phyloP scores from a whole-genome alignment of 202 grass and related monocot species.

The Setaria viridis region DNA sequence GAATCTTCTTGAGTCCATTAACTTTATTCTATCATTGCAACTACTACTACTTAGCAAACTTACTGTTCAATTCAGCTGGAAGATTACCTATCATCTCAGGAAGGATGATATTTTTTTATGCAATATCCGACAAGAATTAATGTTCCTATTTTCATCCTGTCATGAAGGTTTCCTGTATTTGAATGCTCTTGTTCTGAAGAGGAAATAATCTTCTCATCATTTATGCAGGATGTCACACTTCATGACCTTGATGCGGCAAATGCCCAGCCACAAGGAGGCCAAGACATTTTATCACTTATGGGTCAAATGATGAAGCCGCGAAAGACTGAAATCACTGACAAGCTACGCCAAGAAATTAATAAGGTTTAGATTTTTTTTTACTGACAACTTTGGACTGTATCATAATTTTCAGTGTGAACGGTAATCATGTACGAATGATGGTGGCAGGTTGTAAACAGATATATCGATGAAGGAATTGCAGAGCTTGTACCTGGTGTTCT shows the following conservation, averaged over 20 bases:
- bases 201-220: constrained; percentile 38
- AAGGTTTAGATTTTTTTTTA: constrained; percentile 61
- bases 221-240: constrained; percentile 87
- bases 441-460: constrained; percentile 85
- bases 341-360: constrained; percentile 94
- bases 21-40: not conserved
- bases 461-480: constrained; percentile 94
- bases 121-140: not conserved
- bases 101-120: constrained; percentile 11
- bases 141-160: not conserved
- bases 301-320: constrained; percentile 96
- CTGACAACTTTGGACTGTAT: constrained; percentile 5
- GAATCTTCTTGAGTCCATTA: constrained; percentile 26
- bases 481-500: constrained; percentile 96
- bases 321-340: constrained; percentile 98
- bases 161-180: constrained; percentile 5
- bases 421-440: constrained; percentile 3
- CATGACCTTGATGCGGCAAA: constrained; percentile 98
- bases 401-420: not conserved
- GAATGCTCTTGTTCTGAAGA: constrained; percentile 7
- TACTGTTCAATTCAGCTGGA: not conserved
- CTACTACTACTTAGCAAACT: not conserved
- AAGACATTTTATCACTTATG: constrained; percentile 98
- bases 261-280: constrained; percentile 97
- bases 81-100: not conserved